Percentiles rank a stretch among this genome's conserved stretches.
phyloP scores from a whole-genome alignment of 331 rosid species.

The Saraca asoca region DNA sequence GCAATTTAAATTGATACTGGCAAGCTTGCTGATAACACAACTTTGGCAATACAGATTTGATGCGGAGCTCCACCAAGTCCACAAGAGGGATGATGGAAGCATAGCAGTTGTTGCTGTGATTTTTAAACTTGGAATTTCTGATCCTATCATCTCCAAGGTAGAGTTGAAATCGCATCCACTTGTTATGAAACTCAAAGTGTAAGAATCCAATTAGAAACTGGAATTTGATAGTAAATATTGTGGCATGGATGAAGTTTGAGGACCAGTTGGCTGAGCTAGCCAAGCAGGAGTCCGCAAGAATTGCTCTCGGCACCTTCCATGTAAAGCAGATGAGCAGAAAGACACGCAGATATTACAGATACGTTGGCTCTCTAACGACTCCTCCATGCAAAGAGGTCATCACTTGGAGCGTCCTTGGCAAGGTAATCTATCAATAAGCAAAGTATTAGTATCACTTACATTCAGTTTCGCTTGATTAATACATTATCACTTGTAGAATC shows the following conservation, averaged over 20 bases:
- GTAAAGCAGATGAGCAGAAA: slow-evolving; percentile 37
- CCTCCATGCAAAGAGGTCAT: slow-evolving; percentile 85
- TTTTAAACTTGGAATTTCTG: slow-evolving; percentile 55
- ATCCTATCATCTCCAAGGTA: slow-evolving; percentile 62
- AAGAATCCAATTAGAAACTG: neutral
- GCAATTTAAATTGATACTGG: too few species aligned
- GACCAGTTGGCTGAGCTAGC: slow-evolving; percentile 46
- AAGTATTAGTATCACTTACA: too few species aligned
- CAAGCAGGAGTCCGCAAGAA: slow-evolving; percentile 29
- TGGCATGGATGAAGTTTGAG: slow-evolving; percentile 48
- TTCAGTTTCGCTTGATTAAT: too few species aligned
- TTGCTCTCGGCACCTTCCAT: slow-evolving; percentile 49
- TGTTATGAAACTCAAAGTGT: neutral
- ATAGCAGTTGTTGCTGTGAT: slow-evolving; percentile 58
- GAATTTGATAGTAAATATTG: neutral
- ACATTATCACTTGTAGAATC: too few species aligned
- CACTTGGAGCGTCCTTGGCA: slow-evolving; percentile 67
- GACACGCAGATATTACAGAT: slow-evolving; percentile 60
- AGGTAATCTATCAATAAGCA: slow-evolving; percentile 35
- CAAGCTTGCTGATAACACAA: too few species aligned
- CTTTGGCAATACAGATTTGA: slow-evolving; percentile 45
- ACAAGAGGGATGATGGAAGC: slow-evolving; percentile 49
- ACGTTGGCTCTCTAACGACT: slow-evolving; percentile 74
- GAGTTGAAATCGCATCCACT: neutral
- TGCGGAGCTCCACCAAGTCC: slow-evolving; percentile 76